These are phyloP conservation scores for Alternaria novae-zelandiae DNA, from an alignment of 2,329 filamentous ascomycete species.

Conservation along the genomic window DNA sequence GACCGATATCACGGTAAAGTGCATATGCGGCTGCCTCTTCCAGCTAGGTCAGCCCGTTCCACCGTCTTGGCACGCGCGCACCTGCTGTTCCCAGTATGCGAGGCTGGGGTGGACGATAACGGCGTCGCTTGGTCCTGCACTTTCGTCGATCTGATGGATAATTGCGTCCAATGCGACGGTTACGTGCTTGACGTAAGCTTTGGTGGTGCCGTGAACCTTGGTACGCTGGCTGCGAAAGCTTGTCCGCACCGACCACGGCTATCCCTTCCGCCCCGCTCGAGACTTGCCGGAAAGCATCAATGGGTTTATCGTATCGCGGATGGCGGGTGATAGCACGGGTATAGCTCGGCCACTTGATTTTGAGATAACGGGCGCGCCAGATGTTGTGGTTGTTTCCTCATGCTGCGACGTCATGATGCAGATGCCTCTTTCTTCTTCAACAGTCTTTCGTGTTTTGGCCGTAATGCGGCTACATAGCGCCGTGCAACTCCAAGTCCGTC, in stretches of 20 bases:
- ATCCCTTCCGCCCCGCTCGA: background rate
- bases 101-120: background rate
- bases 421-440: background rate
- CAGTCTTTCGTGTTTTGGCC: background rate
- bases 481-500: background rate
- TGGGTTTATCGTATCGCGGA: background rate
- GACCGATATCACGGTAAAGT: background rate
- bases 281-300: background rate
- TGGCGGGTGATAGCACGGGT: background rate
- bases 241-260: background rate
- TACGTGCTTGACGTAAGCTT: background rate
- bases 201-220: background rate
- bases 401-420: background rate
- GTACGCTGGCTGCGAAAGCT: background rate
- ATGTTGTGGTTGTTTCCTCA: background rate
- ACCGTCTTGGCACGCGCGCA: background rate
- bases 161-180: background rate
- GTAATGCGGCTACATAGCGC: background rate
- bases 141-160: background rate
- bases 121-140: background rate
- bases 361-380: background rate
- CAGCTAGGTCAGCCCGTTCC: background rate
- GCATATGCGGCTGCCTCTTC: conserved; percentile 1
- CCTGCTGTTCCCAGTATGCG: background rate
- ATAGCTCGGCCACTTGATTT: background rate